A percentile compares a stretch with the other conserved stretches of the same genome.
Conservation (phyloP, 306 rosid species). For the Cucurbita argyrosperma region DNA sequence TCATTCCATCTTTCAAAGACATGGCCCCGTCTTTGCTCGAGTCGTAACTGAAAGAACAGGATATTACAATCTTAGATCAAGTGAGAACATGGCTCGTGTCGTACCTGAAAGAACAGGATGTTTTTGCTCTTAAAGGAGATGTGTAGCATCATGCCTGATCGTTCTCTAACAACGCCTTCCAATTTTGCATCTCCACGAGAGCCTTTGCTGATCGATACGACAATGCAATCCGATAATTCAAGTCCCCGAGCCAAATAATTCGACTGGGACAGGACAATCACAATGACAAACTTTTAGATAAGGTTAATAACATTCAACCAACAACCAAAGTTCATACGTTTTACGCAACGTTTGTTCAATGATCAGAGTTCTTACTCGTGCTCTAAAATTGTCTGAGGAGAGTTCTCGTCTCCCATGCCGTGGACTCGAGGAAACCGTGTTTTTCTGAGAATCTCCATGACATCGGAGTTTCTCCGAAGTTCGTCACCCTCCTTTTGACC, state of each 20-base stretch:
- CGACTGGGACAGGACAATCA: constrained; percentile 40
- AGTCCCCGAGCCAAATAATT: constrained; percentile 93
- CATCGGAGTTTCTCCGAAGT: constrained; percentile 89
- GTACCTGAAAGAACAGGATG: constrained; percentile 41
- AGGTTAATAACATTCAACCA: not conserved
- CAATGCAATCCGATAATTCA: constrained; percentile 91
- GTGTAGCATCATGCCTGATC: constrained; percentile 71
- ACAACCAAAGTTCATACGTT: constrained; percentile 3
- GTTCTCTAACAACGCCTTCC: constrained; percentile 80
- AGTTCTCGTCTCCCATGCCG: constrained; percentile 48
- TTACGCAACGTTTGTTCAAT: not conserved
- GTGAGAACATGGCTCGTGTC: constrained; percentile 34
- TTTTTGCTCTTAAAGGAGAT: not conserved
- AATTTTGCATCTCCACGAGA: constrained; percentile 93
- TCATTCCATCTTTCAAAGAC: constrained; percentile 89
- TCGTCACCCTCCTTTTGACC: constrained; percentile 99
- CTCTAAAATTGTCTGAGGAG: constrained; percentile 76
- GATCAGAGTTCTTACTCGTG: constrained; percentile 56
- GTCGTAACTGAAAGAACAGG: constrained; percentile 52
- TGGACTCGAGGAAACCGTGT: constrained; percentile 86
- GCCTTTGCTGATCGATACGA: constrained; percentile 94
- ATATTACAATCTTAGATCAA: constrained; percentile 16
- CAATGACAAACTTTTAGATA: not conserved
- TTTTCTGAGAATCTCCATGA: constrained; percentile 91
- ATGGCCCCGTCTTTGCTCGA: constrained; percentile 62